A percentile compares a stretch with the other conserved stretches of the same genome.
Conservation (phyloP, 108 stramenopile species). For the Nannochloropsis gaditana region DNA sequence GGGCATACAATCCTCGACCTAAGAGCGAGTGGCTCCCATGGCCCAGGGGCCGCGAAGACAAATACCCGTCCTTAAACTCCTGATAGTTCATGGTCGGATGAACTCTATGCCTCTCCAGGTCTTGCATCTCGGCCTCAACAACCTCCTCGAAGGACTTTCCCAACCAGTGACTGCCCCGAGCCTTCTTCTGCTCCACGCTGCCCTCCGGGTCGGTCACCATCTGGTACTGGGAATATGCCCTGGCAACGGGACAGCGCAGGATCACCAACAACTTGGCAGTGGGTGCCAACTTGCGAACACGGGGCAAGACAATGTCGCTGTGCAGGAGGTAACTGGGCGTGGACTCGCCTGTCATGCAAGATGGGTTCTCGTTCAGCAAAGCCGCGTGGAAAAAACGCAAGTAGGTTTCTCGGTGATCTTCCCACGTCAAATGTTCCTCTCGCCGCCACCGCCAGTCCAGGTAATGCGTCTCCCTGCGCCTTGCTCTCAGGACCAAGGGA, state of each 20-base stretch:
- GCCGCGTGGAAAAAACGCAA: constrained; percentile 69
- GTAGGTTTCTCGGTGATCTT: constrained; percentile 31
- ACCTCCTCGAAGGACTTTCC: constrained; percentile 74
- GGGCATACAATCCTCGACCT: constrained; percentile 77
- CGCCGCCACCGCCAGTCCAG: constrained; percentile 89
- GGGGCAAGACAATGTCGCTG: constrained; percentile 73
- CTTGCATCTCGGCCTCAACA: constrained; percentile 63
- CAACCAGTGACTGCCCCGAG: constrained; percentile 64
- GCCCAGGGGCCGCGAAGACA: constrained; percentile 43
- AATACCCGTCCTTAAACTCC: constrained; percentile 59
- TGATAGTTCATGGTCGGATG: neutral
- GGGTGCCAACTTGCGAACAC: constrained; percentile 55
- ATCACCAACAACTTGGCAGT: constrained; percentile 70
- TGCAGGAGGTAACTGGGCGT: constrained; percentile 83
- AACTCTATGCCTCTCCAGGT: constrained; percentile 27
- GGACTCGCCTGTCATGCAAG: constrained; percentile 82
- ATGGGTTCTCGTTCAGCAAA: constrained; percentile 61
- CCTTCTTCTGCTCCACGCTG: constrained; percentile 68
- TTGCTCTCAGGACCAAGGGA: constrained; percentile 67
- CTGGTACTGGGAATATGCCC: constrained; percentile 83
- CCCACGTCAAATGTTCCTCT: constrained; percentile 19
- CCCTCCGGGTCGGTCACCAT: constrained; percentile 81
- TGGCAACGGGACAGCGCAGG: constrained; percentile 80
- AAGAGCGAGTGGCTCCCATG: constrained; percentile 79
- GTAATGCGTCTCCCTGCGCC: constrained; percentile 90